A percentile compares a stretch with the other conserved stretches of the same genome.
Conservation (phyloP, 768 basidiomycete species). For the Podaxis sp. region DNA sequence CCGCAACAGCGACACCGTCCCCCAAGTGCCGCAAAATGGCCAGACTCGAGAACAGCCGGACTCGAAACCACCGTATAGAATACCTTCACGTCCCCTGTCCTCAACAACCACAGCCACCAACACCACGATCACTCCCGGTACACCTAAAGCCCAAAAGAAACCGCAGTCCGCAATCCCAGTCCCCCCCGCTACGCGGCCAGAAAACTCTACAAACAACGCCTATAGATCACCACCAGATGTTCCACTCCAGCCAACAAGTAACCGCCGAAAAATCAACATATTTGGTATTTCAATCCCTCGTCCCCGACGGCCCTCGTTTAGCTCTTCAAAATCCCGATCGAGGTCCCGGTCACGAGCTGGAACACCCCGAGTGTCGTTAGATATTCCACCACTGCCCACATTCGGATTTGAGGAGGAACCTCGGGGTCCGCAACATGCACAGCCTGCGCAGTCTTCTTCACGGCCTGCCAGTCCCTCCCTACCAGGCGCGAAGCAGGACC, state of each 20-base stretch:
- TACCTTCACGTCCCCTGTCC: slow-evolving; percentile 60
- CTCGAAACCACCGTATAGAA: slow-evolving; percentile 45
- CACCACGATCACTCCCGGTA: slow-evolving; percentile 55
- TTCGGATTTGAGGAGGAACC: slow-evolving; percentile 20
- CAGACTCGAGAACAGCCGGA: slow-evolving; percentile 14
- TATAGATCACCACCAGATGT: slow-evolving; percentile 22
- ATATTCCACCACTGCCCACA: slow-evolving; percentile 22
- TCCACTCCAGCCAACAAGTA: slow-evolving; percentile 28
- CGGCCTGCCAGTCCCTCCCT: slow-evolving; percentile 29
- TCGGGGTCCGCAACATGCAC: slow-evolving; percentile 25
- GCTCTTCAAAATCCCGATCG: slow-evolving; percentile 23
- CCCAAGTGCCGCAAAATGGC: slow-evolving; percentile 16
- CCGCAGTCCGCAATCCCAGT: slow-evolving; percentile 23
- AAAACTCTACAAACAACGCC: slow-evolving; percentile 6
- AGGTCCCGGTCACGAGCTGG: slow-evolving; percentile 26
- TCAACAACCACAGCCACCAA: slow-evolving; percentile 60
- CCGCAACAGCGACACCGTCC: slow-evolving; percentile 17
- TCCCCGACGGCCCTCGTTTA: slow-evolving; percentile 26
- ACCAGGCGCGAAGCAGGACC: slow-evolving; percentile 19
- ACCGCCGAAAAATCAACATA: slow-evolving; percentile 36
- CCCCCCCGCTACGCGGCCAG: slow-evolving; percentile 14
- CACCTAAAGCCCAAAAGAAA: slow-evolving; percentile 35
- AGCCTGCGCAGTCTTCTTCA: slow-evolving; percentile 15
- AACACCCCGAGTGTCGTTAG: slow-evolving; percentile 17
- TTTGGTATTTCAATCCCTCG: slow-evolving; percentile 39